phyloP scores from a whole-genome alignment of 208 protist genomes.

The Jaenimonas drosophilae region DNA sequence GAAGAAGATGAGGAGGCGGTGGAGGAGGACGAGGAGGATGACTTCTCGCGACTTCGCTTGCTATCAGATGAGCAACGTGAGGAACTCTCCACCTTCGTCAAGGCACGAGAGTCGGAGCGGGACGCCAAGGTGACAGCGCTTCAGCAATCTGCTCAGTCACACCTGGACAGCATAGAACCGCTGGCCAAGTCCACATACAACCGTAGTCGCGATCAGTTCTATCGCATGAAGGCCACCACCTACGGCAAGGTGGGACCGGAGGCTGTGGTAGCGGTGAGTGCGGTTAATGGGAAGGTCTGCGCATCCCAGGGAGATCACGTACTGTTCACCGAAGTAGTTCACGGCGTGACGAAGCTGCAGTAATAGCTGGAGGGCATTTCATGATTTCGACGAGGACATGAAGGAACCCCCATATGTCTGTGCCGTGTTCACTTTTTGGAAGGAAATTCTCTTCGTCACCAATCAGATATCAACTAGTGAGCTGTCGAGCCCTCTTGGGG shows the following conservation, averaged over 20 bases:
- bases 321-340: constrained; percentile 19
- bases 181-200: constrained; percentile 37
- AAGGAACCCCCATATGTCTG: no score
- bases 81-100: constrained; percentile 22
- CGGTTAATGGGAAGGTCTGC: constrained; percentile 21
- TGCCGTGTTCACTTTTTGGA: no score
- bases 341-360: constrained; percentile 38
- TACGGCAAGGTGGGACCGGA: constrained; percentile 21
- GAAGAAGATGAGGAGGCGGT: constrained; percentile 21
- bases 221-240: constrained; percentile 34
- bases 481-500: no score
- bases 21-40: constrained; percentile 16
- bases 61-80: constrained; percentile 38
- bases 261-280: constrained; percentile 21
- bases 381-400: no score
- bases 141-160: constrained; percentile 16
- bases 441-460: no score
- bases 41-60: constrained; percentile 17
- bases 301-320: constrained; percentile 32
- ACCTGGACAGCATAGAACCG: constrained; percentile 13
- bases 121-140: constrained; percentile 27
- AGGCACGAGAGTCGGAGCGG: constrained; percentile 27
- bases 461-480: no score
- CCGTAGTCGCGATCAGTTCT: constrained; percentile 36
- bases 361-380: constrained; percentile 8